Percentiles rank a stretch among this genome's conserved stretches.
Conservation (phyloP, 2,329 filamentous ascomycete genomes). For the Pyrenophora seminiperda region DNA sequence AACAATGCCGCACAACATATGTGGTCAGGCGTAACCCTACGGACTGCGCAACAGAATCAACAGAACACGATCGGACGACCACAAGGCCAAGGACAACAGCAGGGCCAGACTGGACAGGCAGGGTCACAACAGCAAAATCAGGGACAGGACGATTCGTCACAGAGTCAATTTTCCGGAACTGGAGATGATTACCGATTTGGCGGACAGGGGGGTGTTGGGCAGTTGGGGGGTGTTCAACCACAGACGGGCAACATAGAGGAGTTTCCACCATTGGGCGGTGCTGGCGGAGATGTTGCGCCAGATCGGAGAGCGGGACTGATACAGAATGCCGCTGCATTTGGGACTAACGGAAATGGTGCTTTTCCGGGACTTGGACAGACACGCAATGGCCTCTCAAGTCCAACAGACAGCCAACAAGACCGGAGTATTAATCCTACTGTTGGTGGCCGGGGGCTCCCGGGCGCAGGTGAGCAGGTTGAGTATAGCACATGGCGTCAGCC, state of each 20-base stretch:
- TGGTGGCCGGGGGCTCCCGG: conserved; percentile 34
- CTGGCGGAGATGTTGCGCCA: conserved; percentile 56
- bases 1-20: conserved; percentile 58
- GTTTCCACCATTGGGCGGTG: conserved; percentile 64
- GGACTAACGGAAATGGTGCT: conserved; percentile 43
- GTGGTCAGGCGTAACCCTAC: conserved; percentile 63
- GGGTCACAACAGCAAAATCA: conserved; percentile 52
- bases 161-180: conserved; percentile 57
- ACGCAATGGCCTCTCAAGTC: conserved; percentile 51
- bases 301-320: conserved; percentile 58
- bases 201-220: conserved; percentile 59
- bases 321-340: conserved; percentile 55
- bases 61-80: conserved; percentile 61
- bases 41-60: conserved; percentile 58
- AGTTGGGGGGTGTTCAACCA: conserved; percentile 57
- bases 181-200: conserved; percentile 63
- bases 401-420: conserved; percentile 46
- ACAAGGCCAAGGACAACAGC: conserved; percentile 47
- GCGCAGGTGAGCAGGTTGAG: conserved; percentile 24
- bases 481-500: neutral
- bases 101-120: conserved; percentile 42
- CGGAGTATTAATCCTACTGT: conserved; percentile 39
- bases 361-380: conserved; percentile 52
- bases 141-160: conserved; percentile 50
- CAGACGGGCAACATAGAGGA: conserved; percentile 64